phyloP scores from a whole-genome alignment of 2,329 filamentous ascomycete species.

The Albophoma yamanashiensis region DNA sequence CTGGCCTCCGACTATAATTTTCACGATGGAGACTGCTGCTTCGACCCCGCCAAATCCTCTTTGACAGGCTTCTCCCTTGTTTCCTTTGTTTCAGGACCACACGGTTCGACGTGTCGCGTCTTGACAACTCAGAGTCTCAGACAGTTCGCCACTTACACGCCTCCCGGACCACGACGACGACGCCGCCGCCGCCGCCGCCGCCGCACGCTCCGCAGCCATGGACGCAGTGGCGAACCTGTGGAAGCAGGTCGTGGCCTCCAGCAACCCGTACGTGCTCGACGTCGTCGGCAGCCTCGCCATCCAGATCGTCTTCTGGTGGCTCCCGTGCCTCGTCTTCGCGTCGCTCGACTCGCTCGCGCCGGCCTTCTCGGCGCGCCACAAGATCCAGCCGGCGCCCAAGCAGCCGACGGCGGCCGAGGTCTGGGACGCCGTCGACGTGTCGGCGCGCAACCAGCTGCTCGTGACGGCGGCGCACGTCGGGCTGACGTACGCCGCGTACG shows the following conservation, averaged over 20 bases:
- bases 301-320: constrained; percentile 35
- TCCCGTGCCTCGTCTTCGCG: constrained; percentile 30
- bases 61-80: background rate
- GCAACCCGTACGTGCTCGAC: constrained; percentile 24
- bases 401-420: constrained; percentile 37
- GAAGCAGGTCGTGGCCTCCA: constrained; percentile 10
- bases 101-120: background rate
- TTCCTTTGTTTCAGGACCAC: background rate
- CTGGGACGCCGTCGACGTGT: constrained; percentile 28
- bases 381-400: constrained; percentile 40
- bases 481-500: constrained; percentile 8
- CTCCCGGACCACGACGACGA: no score
- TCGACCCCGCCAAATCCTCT: background rate
- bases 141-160: background rate
- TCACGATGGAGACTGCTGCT: background rate
- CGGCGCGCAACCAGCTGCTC: constrained; percentile 35
- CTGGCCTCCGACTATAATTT: background rate
- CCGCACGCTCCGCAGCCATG: background rate
- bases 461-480: constrained; percentile 20
- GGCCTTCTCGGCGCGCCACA: constrained; percentile 37
- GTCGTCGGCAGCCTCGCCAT: constrained; percentile 26
- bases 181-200: background rate
- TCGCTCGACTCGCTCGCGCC: constrained; percentile 33
- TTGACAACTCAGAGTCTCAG: no score
- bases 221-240: constrained; percentile 6